These are phyloP conservation scores for Gonapodya prolifera DNA, from an alignment of 192 early-diverging fungal genomes.

Conservation along the genomic window DNA sequence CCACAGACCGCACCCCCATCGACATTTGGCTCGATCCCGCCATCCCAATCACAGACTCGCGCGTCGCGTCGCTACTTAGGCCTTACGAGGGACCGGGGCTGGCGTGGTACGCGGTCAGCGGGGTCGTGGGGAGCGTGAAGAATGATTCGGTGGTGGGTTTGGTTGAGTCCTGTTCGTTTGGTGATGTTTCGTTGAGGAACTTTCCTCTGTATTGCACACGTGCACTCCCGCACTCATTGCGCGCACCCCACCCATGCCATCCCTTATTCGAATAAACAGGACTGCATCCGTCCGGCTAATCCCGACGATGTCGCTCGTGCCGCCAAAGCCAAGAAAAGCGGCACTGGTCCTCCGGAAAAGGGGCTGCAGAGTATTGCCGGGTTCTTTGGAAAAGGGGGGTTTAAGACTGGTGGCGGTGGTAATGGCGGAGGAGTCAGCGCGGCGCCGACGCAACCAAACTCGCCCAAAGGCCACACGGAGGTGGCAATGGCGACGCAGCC, in stretches of 20 bases:
- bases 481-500: neutral
- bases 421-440: neutral
- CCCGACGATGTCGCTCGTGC: neutral
- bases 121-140: neutral
- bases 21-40: constrained; percentile 31
- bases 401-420: neutral
- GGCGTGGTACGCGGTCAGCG: neutral
- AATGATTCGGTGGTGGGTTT: neutral
- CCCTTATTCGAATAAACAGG: too few species aligned
- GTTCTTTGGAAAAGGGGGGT: neutral
- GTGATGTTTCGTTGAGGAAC: neutral
- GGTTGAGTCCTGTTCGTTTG: neutral
- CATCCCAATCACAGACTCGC: constrained; percentile 8
- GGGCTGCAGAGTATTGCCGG: constrained; percentile 2
- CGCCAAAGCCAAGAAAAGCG: neutral
- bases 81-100: constrained; percentile 23
- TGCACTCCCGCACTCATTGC: neutral
- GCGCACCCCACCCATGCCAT: too few species aligned
- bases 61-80: constrained; percentile 21
- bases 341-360: neutral
- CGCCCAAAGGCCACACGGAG: neutral
- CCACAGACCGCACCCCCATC: constrained; percentile 27
- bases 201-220: neutral
- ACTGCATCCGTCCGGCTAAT: neutral
- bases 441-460: neutral